A percentile compares a stretch with the other conserved stretches of the same genome.
Conservation (phyloP, 371 early-diverging fungal species). For the Mucor velutinosus region DNA sequence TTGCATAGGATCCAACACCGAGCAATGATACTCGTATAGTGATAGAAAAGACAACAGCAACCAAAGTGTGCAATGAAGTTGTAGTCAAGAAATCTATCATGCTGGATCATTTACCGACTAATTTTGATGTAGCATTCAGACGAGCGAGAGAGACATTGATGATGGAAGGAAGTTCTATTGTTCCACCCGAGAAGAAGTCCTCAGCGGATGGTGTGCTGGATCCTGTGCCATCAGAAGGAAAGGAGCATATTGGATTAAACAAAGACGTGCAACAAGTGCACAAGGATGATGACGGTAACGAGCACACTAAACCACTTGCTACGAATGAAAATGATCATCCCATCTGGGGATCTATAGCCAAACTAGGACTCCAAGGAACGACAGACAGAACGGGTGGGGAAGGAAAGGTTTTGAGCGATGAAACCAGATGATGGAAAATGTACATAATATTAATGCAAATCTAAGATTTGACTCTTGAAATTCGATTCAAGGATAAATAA, state of each 20-base stretch:
- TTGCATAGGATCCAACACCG: slow-evolving; percentile 43
- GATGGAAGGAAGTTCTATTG: slow-evolving; percentile 21
- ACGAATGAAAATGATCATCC: not conserved
- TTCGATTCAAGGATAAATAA: not conserved
- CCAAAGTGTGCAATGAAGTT: slow-evolving; percentile 42
- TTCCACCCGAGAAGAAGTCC: not conserved
- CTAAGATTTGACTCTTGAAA: no score
- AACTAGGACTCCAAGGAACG: slow-evolving; percentile 21
- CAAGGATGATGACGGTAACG: not conserved
- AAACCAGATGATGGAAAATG: slow-evolving; percentile 7
- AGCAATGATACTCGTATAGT: slow-evolving; percentile 50
- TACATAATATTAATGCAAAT: not conserved
- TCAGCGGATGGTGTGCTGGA: slow-evolving; percentile 11
- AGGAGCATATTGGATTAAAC: not conserved
- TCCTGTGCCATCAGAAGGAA: slow-evolving; percentile 7
- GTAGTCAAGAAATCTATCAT: slow-evolving; percentile 46
- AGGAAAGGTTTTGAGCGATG: slow-evolving; percentile 1
- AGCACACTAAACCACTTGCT: not conserved
- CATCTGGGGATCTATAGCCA: slow-evolving; percentile 11
- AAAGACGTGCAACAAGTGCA: slow-evolving; percentile 6
- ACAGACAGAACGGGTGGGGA: slow-evolving; percentile 21
- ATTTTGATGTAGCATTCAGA: slow-evolving; percentile 49
- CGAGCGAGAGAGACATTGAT: slow-evolving; percentile 47
- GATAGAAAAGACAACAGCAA: slow-evolving; percentile 42
- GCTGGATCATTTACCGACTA: slow-evolving; percentile 52